Percentiles rank a stretch among this genome's conserved stretches.
Evolutionary conservation across 805 yeast species (phyloP).

Genomic region (Suhomyces prunicola): DNA sequence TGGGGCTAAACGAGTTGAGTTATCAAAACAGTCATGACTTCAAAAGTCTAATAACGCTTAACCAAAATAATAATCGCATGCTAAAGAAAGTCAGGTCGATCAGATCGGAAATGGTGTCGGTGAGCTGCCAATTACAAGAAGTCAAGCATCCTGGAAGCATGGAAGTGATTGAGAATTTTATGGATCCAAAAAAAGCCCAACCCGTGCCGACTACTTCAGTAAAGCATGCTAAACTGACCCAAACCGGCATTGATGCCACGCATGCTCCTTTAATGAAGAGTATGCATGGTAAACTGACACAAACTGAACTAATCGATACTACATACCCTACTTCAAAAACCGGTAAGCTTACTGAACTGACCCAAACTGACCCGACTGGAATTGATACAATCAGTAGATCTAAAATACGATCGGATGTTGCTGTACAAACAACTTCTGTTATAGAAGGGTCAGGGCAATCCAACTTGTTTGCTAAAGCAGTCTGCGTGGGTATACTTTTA

Average conservation of each 20-base stretch:
- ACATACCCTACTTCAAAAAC: too few species aligned
- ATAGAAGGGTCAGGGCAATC: background rate
- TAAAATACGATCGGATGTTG: background rate
- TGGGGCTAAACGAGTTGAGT: slow-evolving; percentile 6
- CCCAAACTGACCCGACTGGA: background rate
- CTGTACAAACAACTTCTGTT: background rate
- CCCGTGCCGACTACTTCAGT: background rate
- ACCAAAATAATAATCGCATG: slow-evolving; percentile 6
- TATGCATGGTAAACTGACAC: background rate
- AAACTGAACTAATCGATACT: background rate
- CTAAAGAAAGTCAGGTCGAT: slow-evolving; percentile 4
- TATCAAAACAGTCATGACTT: slow-evolving; percentile 10
- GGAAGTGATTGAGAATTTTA: background rate
- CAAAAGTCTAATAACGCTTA: slow-evolving; percentile 5
- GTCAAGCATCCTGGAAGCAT: background rate
- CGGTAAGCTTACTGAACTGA: background rate
- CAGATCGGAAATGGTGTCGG: slow-evolving; percentile 6
- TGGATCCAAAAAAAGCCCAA: background rate
- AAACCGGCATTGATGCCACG: background rate
- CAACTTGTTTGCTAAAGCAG: background rate
- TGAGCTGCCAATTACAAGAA: slow-evolving; percentile 9
- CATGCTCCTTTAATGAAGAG: too few species aligned
- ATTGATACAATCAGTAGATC: background rate
- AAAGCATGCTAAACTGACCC: background rate
- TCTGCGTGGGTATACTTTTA: background rate